A percentile compares a stretch with the other conserved stretches of the same genome.
Evolutionary conservation across 2,329 filamentous ascomycete genomes (phyloP).

Genomic region (Cercospora citrullina): DNA sequence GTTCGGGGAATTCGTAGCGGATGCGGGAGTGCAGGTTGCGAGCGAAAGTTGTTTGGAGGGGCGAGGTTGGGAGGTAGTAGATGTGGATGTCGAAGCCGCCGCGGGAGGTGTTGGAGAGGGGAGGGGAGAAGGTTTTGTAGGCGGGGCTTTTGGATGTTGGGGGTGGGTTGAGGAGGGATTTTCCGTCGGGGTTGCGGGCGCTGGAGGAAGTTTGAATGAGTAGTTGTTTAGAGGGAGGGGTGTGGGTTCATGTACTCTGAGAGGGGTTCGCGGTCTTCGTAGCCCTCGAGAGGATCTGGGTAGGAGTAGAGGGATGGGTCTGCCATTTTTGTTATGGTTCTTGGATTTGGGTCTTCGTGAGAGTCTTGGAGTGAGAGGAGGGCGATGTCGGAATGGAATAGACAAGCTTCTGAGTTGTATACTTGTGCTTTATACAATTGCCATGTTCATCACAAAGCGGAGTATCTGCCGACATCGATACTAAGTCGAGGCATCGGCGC

Average conservation of each 20-base stretch:
- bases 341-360: not conserved
- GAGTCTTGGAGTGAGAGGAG: not conserved
- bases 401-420: not conserved
- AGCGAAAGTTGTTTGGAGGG: slow-evolving; percentile 66
- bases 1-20: slow-evolving; percentile 78
- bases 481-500: not conserved
- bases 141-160: slow-evolving; percentile 61
- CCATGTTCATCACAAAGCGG: not conserved
- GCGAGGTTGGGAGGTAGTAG: slow-evolving; percentile 69
- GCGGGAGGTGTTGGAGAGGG: slow-evolving; percentile 63
- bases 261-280: slow-evolving; percentile 51
- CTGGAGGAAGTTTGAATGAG: slow-evolving; percentile 9
- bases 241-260: slow-evolving; percentile 35
- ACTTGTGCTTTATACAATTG: not conserved
- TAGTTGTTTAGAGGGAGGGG: not conserved
- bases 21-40: slow-evolving; percentile 74
- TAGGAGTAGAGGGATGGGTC: slow-evolving; percentile 56
- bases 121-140: slow-evolving; percentile 68
- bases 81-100: slow-evolving; percentile 87
- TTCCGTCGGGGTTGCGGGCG: slow-evolving; percentile 61
- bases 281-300: slow-evolving; percentile 56
- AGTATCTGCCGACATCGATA: not conserved
- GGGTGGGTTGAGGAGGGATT: slow-evolving; percentile 70
- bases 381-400: not conserved
- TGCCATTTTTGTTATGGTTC: slow-evolving; percentile 42